Base-by-base conservation (phyloP, 192 early-diverging fungal species). In the Spinellus fusiger region DNA sequence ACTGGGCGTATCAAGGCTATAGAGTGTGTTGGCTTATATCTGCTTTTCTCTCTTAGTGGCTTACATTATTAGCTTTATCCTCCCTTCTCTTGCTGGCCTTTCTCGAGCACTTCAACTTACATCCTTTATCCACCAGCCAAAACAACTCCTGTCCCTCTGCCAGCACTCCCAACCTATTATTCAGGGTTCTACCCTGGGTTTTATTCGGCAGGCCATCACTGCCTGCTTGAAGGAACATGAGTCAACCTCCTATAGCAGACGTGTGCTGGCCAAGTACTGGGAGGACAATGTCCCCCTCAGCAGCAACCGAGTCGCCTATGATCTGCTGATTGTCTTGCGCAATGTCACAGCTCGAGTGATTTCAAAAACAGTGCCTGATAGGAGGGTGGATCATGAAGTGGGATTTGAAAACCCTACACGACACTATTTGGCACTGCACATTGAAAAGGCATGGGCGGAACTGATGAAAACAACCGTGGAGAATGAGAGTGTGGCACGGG, bases 11-110 rank as follows among this genome's bases (percentile, higher is more conserved):
- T n/a, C n/a, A n/a, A n/a, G n/a, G n/a, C n/a, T n/a, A n/a, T n/a
- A n/a, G n/a, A n/a, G n/a, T n/a, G n/a, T n/a, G n/a, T n/a, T n/a
- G n/a, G n/a, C n/a, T n/a, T n/a, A 44, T 44, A 5, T n/a, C 40
- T 44, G 18, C 18, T 31, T 13, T 16, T 48, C 13, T 13, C 34
- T 35, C 37, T 8, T 53, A 75, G 73, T 68, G 13, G 77, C 74
- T 32, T 73, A 69, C 34, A 68, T 75, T 27, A 71, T 79, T 44
- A 75, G 71, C n/a, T 81, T 83, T 51, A 65, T 82, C 25, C 59
- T 86, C 18, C 84, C 84, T 35, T 76, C 83, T 0, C 56, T 86
- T n/a, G 77, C 83, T 34, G 84, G 84, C 10, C 56, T 80, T 7
- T 73, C 79, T 25, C 75, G 78, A 23, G 79, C 82, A 8, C 54